Evolutionary conservation across 176 grass and related monocot species (phyloP), one percentile per base, ranked within the genome.

Genomic region (Urochloa ruziziensis): DNA sequence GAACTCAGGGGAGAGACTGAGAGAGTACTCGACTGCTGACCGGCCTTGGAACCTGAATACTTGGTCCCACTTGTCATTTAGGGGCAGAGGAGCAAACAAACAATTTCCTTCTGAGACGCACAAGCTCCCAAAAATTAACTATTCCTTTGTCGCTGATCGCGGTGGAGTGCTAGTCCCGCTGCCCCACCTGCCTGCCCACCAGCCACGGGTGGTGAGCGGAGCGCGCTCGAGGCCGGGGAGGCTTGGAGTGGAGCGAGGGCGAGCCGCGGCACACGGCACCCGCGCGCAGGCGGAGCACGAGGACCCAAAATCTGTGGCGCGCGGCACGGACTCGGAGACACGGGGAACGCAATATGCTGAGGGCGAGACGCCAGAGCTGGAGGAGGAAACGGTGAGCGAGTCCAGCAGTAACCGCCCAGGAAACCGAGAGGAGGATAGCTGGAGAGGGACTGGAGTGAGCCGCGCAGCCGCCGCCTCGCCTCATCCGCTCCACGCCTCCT

Each of bases 291-390:
- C 54, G 21, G 32, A 67, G n/a, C 84, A 61, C 83, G 29, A 62
- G 34, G 18, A 44, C 58, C 58, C 25, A 65, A 28, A 74, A 43
- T 58, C 76, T 15, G 70, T 49, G n/a, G n/a, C 27, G 33, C 11
- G 85, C n/a, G 33, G 19, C 81, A 49, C 69, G 62, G n/a, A 77
- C 72, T 77, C 67, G 28, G 68, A 73, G 72, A 51, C 57, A 48
- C 1, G 25, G 24, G 66, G 67, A 62, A 35, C 40, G 58, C 53
- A 57, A 24, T n/a, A 10, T 49, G 69, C 12, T 13, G 52, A 70
- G 7, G 19, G 13, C 10, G 29, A 49, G 54, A n/a, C 40, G 1
- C 6, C 14, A n/a, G 27, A 14, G 23, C 3, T 21, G 24, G 36
- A 14, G 59, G 49, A 69, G 78, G 30, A 66, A 19, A 18, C 61